phyloP scores from a whole-genome alignment of 106 monocot species.

The Apostasia shenzhenica region DNA sequence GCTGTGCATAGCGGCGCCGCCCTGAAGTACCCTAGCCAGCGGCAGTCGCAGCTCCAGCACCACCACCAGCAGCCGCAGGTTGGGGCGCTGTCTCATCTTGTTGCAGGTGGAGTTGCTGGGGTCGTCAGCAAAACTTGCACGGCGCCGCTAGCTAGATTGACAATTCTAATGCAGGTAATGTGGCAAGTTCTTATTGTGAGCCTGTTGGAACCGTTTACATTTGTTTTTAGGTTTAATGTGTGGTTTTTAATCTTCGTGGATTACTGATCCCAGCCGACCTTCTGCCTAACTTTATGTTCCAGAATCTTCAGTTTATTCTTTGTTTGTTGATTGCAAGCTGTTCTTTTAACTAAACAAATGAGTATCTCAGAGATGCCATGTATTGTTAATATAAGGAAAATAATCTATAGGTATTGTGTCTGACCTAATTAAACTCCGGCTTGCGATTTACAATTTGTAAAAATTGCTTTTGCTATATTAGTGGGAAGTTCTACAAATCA shows the following conservation, averaged over 20 bases:
- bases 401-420: no score
- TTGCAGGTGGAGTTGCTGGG: conserved; percentile 85
- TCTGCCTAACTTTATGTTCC: no score
- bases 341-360: no score
- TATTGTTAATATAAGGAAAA: no score
- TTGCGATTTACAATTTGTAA: no score
- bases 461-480: no score
- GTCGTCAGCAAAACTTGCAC: conserved; percentile 99
- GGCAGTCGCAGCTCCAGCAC: conserved; percentile 20
- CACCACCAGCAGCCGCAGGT: conserved; percentile 56
- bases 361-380: no score
- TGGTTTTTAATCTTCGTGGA: neutral
- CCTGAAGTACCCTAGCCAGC: conserved; percentile 22
- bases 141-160: conserved; percentile 90
- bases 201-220: neutral
- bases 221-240: neutral
- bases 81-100: conserved; percentile 49
- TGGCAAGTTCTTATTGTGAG: neutral
- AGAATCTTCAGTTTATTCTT: neutral
- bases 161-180: conserved; percentile 89
- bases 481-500: no score
- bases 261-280: neutral
- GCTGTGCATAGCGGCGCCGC: conserved; percentile 29
- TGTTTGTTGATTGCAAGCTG: neutral
- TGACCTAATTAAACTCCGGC: no score